phyloP scores from a whole-genome alignment of 768 basidiomycete species.

The Tremella mesenterica region DNA sequence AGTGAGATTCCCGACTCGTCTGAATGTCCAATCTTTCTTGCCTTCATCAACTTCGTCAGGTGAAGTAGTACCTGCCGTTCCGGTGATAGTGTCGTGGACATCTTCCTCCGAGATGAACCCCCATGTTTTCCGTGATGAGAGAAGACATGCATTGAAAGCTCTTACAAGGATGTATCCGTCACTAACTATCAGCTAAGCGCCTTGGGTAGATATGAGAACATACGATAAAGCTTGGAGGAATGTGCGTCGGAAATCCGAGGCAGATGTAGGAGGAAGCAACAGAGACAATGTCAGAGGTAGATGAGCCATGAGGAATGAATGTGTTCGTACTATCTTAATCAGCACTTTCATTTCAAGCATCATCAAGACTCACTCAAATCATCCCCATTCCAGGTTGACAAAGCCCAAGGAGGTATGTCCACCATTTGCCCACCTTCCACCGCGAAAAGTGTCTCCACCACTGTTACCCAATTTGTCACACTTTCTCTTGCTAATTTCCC shows the following conservation, averaged over 20 bases:
- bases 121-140: slow-evolving; percentile 31
- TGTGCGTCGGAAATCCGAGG: not conserved
- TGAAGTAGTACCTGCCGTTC: not conserved
- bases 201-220: slow-evolving; percentile 17
- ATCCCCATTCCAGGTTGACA: too few relatives aligned
- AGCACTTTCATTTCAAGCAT: not conserved
- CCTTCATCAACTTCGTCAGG: slow-evolving; percentile 4
- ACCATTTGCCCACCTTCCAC: not conserved
- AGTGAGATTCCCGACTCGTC: slow-evolving; percentile 36
- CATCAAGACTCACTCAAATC: not conserved
- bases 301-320: slow-evolving; percentile 27
- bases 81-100: slow-evolving; percentile 34
- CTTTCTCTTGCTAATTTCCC: slow-evolving; percentile 11
- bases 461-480: slow-evolving; percentile 19
- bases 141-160: slow-evolving; percentile 32
- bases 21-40: slow-evolving; percentile 40
- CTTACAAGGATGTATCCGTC: slow-evolving; percentile 38
- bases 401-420: not conserved
- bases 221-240: slow-evolving; percentile 32
- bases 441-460: slow-evolving; percentile 23
- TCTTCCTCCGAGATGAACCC: slow-evolving; percentile 38
- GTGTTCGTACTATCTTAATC: slow-evolving; percentile 26
- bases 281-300: slow-evolving; percentile 22
- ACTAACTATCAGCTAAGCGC: not conserved
- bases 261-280: slow-evolving; percentile 9